Evolutionary conservation across 1,284 basidiomycete genomes (phyloP).

Genomic region (Trametes versicolor): DNA sequence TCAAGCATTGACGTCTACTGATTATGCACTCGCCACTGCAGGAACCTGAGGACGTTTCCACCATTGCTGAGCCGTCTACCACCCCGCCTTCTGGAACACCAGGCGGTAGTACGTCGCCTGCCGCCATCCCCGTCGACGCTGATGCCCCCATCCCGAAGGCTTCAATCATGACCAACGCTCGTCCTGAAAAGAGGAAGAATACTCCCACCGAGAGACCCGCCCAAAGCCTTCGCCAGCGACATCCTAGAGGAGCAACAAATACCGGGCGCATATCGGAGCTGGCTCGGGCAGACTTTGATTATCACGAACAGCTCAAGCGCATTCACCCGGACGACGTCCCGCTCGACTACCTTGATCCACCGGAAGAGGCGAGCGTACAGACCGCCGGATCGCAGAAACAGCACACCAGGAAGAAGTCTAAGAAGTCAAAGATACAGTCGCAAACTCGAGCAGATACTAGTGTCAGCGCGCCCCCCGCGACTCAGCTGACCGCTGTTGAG

Average conservation of each 20-base stretch:
- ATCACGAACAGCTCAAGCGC: slow-evolving; percentile 19
- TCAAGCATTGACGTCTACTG: neutral
- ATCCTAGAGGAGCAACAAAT: slow-evolving; percentile 13
- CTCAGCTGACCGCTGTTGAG: neutral
- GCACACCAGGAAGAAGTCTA: slow-evolving; percentile 6
- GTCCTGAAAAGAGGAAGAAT: slow-evolving; percentile 1
- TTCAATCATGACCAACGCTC: neutral
- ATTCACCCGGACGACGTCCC: neutral
- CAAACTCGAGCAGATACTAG: neutral
- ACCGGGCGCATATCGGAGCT: slow-evolving; percentile 5
- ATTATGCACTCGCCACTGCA: neutral
- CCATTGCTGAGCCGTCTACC: neutral
- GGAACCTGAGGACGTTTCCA: neutral
- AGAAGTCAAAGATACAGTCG: slow-evolving; percentile 8
- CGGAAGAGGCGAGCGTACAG: neutral
- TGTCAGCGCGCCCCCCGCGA: too few species aligned
- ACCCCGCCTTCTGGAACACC: neutral
- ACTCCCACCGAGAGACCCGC: neutral
- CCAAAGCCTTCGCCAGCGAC: slow-evolving; percentile 9
- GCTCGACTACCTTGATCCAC: neutral
- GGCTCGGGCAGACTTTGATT: slow-evolving; percentile 3
- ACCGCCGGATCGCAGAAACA: neutral
- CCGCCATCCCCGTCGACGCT: neutral
- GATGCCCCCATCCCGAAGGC: neutral
- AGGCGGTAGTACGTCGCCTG: neutral